Base-by-base conservation (phyloP, 768 basidiomycete genomes). In the Sarcodon aspratus region DNA sequence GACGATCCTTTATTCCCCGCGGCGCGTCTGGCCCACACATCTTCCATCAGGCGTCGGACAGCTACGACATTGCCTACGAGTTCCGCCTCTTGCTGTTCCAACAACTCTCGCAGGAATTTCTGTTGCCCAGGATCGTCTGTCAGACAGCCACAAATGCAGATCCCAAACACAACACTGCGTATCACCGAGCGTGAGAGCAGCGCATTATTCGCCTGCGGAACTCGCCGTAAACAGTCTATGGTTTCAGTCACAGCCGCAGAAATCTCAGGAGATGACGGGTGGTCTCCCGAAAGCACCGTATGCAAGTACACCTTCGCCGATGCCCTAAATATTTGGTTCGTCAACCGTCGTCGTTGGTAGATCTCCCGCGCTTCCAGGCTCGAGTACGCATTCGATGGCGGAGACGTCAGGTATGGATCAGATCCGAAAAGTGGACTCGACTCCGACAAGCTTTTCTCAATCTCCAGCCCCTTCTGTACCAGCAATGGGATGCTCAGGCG, bases 91-190 rank as follows among this genome's bases (percentile, higher is more conserved):
- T 80, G 76, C 47, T 72, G 71, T 48, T 70, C 57, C 38, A 91
- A 67, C 42, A 73, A 64, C 9, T 56, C 54, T 21, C 64, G 54
- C 11, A 89, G 66, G 52, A 69, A 66, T 2, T 51, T 37, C 46
- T 72, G 73, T 52, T 79, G 65, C 1, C 48, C 48, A 3, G 34
- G 50, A 46, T 76, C 66, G 59, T 80, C 77, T 52, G 82, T 79
- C 46, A 89, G 72, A 54, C 74, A 79, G 1, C 85, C 85, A 52
- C 77, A 77, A 46, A 91, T 73, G 57, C 81, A 87, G 50, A 86
- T 79, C 42, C 77, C 75, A 56, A 89, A 87, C 55, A 89, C 84
- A 27, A 85, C 86, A 64, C 81, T 85, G 36, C 85, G 72, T 49
- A 87, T 74, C 27, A 89, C 81, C 11, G 74, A 70, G 38, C 72